Evolutionary conservation across 306 rosid genomes (phyloP).

Genomic region (Inga laurina): DNA sequence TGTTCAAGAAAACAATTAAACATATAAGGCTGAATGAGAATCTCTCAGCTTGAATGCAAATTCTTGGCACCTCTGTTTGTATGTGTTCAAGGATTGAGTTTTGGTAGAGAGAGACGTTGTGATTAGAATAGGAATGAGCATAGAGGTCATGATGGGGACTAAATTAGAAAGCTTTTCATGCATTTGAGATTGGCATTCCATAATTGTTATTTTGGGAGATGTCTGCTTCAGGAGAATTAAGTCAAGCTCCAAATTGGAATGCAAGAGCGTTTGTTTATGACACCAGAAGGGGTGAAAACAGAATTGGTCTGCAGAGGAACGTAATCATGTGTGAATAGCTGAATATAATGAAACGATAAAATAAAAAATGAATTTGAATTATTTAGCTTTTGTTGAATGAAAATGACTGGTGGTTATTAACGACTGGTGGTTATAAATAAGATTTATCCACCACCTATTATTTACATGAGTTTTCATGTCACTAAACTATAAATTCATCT

Average conservation of each 20-base stretch:
- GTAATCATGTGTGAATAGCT: background rate
- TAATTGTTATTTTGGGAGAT: background rate
- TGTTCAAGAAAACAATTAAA: slow-evolving; percentile 40
- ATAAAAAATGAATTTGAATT: too few relatives aligned
- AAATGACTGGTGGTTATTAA: too few relatives aligned
- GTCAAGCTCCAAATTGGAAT: slow-evolving; percentile 1
- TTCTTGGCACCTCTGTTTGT: slow-evolving; percentile 29
- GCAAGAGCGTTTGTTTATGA: background rate
- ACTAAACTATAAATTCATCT: too few relatives aligned
- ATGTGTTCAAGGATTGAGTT: slow-evolving; percentile 9
- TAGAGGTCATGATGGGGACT: background rate
- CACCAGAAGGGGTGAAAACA: too few relatives aligned
- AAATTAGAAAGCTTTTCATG: too few relatives aligned
- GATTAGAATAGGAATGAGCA: slow-evolving; percentile 13
- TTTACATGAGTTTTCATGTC: too few relatives aligned
- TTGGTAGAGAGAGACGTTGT: slow-evolving; percentile 10
- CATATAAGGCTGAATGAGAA: slow-evolving; percentile 3
- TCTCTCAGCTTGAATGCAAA: slow-evolving; percentile 33
- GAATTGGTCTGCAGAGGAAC: slow-evolving; percentile 4
- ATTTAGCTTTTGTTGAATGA: too few relatives aligned
- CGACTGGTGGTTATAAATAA: too few relatives aligned
- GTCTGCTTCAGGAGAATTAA: background rate
- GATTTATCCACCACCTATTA: too few relatives aligned
- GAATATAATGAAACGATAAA: background rate
- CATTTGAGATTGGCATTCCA: slow-evolving; percentile 11